phyloP scores from a whole-genome alignment of 495 filamentous ascomycete genomes.

The Penicillium cataractarum region DNA sequence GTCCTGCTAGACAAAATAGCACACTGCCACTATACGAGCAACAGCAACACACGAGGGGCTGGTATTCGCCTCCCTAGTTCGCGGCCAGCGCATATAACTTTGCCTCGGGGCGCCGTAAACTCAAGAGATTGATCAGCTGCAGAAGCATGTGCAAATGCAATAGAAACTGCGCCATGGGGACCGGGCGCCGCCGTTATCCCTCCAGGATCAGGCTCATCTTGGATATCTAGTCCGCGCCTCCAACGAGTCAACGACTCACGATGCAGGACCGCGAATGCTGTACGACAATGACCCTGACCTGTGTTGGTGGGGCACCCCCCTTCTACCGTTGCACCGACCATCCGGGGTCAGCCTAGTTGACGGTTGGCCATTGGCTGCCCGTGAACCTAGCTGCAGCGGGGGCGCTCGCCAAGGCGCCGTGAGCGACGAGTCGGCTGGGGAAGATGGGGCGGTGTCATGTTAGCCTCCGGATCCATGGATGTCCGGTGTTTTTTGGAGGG shows the following conservation, averaged over 20 bases:
- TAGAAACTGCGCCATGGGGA: neutral
- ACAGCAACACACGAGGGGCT: neutral
- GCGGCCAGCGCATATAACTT: no score
- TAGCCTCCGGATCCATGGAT: conserved; percentile 2
- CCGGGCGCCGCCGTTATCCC: neutral
- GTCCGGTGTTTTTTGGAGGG: neutral
- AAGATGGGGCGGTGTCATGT: neutral
- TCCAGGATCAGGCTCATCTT: neutral
- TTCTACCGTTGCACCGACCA: conserved; percentile 21
- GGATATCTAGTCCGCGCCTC: neutral
- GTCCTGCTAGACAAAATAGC: neutral
- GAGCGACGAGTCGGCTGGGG: conserved; percentile 3
- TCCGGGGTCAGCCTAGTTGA: neutral
- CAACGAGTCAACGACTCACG: neutral
- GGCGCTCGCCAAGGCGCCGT: conserved; percentile 19
- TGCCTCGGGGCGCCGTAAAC: conserved; percentile 3
- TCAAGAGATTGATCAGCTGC: neutral
- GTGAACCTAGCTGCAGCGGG: conserved; percentile 15
- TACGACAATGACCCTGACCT: neutral
- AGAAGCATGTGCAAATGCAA: conserved; percentile 8
- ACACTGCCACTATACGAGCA: neutral
- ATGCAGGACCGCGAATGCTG: neutral
- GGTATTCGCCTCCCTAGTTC: neutral
- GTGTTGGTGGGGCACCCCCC: neutral
- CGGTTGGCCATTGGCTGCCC: conserved; percentile 4